Base-by-base conservation (phyloP, 371 early-diverging fungal species). In the Mucor velutinosus region DNA sequence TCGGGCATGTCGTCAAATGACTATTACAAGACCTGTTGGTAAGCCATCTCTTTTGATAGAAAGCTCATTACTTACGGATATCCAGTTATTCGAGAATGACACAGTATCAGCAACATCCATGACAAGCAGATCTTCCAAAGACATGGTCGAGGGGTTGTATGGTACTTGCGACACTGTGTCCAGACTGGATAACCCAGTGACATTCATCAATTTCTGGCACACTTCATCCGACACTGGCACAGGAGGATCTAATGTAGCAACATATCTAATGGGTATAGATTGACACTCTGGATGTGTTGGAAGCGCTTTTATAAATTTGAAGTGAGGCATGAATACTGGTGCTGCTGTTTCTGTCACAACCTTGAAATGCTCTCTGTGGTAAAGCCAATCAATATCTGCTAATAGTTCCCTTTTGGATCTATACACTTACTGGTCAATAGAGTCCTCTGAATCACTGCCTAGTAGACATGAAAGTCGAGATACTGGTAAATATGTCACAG, bases 201-300 rank as follows among this genome's bases (percentile, higher is more conserved):
- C 49, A 21, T 67, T 73, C 75, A 80, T 74, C 29, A 83, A 14
- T 27, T 68, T 72, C 27, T 77, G 77, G 5, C 74, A 64, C 15
- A 76, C 62, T 5, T 66, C 60, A 33, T 77, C 79, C 1, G 80
- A 73, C 21, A 73, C 75, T 4, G 80, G 72, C 15, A 80, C 49
- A 11, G 83, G 83, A 21, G 77, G 74, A 58, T 80, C 79, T 19
- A 83, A 58, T 11, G 66, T 80, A 11, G 76, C 76, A 12, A 78
- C 80, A 71, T 75, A 80, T 32, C 80, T 72, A 4, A 82, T 57
- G n/a, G 80, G 80, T 10, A 82, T 66, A 4, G 76, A 25, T 10
- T 29, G 32, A 5, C 58, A 64, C 11, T 74, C 63, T 11, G 82
- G 73, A 35, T 66, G 58, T 2, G 70, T 65, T 5, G 77, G 60